A percentile compares a stretch with the other conserved stretches of the same genome.
phyloP scores from a whole-genome alignment of 176 grass and related monocot species.

The Phyllostachys edulis region DNA sequence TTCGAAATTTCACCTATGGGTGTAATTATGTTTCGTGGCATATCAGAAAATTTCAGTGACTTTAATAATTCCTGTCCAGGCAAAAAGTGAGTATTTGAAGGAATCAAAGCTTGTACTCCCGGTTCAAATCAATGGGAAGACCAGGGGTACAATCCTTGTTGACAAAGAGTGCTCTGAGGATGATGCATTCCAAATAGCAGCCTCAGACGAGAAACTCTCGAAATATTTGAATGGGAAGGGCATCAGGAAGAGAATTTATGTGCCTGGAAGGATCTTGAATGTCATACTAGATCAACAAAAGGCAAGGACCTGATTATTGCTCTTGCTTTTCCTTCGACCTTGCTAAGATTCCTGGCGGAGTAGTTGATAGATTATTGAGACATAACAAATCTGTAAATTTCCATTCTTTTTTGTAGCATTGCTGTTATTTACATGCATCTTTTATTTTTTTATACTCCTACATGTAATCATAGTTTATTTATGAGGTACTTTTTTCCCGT shows the following conservation, averaged over 20 bases:
- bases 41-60: constrained; percentile 13
- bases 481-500: neutral
- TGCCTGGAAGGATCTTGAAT: constrained; percentile 94
- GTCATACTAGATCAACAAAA: constrained; percentile 87
- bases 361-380: constrained; percentile 23
- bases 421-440: neutral
- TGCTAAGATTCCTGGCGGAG: neutral
- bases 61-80: constrained; percentile 53
- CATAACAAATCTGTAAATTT: constrained; percentile 36
- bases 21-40: neutral
- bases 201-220: constrained; percentile 71
- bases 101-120: constrained; percentile 78
- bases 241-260: constrained; percentile 86
- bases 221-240: constrained; percentile 72
- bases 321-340: constrained; percentile 4
- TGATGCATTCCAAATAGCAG: constrained; percentile 67
- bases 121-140: constrained; percentile 93
- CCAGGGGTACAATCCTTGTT: constrained; percentile 81
- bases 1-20: neutral
- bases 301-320: constrained; percentile 43
- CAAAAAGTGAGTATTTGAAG: constrained; percentile 75
- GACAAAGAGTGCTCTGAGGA: constrained; percentile 75
- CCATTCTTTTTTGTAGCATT: constrained; percentile 24
- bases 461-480: neutral
- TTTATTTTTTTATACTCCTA: neutral